These are phyloP conservation scores for Musa balbisiana DNA, from an alignment of 202 grass and related monocot genomes.

Conservation along the genomic window DNA sequence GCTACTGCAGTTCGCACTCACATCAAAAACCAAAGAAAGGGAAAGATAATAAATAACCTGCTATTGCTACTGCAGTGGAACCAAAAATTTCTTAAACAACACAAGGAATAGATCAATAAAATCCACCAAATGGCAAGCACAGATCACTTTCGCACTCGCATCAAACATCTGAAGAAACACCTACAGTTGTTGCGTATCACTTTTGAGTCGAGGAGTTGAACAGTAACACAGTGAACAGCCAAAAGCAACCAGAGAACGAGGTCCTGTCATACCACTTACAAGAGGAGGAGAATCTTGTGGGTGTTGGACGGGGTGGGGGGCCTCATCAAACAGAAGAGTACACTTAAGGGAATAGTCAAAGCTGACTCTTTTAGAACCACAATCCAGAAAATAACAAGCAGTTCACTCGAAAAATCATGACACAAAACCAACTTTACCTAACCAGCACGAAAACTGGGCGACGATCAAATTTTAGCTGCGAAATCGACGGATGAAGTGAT, in stretches of 20 bases:
- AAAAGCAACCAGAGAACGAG: neutral
- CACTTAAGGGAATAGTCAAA: neutral
- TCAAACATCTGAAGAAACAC: too few species aligned
- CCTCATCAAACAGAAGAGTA: neutral
- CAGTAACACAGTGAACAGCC: neutral
- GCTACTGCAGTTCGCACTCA: neutral
- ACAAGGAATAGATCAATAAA: too few species aligned
- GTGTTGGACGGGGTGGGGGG: neutral
- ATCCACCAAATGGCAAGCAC: too few species aligned
- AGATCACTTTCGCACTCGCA: too few species aligned
- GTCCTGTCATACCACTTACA: neutral
- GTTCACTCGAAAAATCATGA: neutral
- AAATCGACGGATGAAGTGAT: neutral
- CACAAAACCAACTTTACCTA: neutral
- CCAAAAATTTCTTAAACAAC: too few species aligned
- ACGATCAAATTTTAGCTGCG: neutral
- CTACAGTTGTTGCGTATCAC: too few species aligned
- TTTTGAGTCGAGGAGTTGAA: too few species aligned
- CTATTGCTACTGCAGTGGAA: too few species aligned
- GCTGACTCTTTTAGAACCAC: neutral
- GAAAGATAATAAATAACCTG: too few species aligned
- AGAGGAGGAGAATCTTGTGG: neutral
- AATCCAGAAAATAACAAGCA: neutral
- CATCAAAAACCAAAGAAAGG: neutral
- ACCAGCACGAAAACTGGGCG: neutral